Evolutionary conservation across 352 stramenopile genomes (phyloP).

Genomic region (Phytophthora tentaculata): DNA sequence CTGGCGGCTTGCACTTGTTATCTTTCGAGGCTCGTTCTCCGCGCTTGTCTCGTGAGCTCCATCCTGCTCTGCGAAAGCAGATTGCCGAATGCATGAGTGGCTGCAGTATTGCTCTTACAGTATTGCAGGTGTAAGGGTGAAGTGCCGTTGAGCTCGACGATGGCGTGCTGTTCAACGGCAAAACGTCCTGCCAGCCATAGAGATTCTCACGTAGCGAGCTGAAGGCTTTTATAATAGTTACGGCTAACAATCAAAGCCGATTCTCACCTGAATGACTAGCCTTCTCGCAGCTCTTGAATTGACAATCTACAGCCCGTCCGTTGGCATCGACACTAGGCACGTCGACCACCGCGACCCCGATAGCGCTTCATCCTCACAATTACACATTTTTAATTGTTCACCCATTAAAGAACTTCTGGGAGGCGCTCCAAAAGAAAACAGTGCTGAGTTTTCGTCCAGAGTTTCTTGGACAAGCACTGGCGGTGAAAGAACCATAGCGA

Average conservation of each 20-base stretch:
- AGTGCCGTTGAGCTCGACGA: background rate
- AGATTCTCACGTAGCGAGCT: too few species aligned
- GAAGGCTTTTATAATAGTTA: too few species aligned
- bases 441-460: too few species aligned
- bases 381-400: too few species aligned
- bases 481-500: too few species aligned
- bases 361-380: background rate
- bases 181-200: background rate
- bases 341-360: slow-evolving; percentile 3
- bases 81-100: slow-evolving; percentile 16
- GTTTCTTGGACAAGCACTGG: too few species aligned
- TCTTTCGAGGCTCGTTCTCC: slow-evolving; percentile 9
- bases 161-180: slow-evolving; percentile 10
- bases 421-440: too few species aligned
- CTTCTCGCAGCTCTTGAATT: too few species aligned
- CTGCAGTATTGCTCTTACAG: background rate
- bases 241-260: too few species aligned
- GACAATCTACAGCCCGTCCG: background rate
- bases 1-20: slow-evolving; percentile 2
- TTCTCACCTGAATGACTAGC: too few species aligned
- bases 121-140: background rate
- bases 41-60: background rate
- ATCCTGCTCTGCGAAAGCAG: slow-evolving; percentile 26
- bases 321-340: slow-evolving; percentile 1
- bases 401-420: too few species aligned